phyloP scores from a whole-genome alignment of 441 rosid genomes.

The California macrophylla region DNA sequence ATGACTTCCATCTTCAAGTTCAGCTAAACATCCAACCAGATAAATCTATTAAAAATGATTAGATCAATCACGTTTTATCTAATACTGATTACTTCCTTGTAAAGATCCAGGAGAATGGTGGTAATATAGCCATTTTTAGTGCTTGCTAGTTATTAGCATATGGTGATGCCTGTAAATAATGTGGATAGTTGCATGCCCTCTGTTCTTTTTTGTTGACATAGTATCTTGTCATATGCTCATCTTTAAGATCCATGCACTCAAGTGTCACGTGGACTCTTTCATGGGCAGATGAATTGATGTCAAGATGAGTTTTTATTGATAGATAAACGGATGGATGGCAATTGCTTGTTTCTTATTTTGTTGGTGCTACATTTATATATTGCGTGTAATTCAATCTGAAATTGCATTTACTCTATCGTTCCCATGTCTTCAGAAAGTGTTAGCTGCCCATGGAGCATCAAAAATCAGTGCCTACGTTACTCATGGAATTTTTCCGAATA shows the following conservation, averaged over 20 bases:
- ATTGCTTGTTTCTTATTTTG: neutral
- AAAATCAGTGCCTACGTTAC: conserved; percentile 92
- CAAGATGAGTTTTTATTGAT: neutral
- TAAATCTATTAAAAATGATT: neutral
- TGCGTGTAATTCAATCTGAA: neutral
- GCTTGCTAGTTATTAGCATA: neutral
- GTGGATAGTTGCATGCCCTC: neutral
- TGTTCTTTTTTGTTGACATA: neutral
- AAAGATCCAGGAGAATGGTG: neutral
- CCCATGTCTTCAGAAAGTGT: conserved; percentile 43
- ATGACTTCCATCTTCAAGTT: neutral
- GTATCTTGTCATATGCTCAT: neutral
- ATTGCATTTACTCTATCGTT: neutral
- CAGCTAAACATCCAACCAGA: neutral
- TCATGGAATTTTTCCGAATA: conserved; percentile 85
- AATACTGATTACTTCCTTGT: neutral
- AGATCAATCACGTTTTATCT: neutral
- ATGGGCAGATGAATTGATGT: neutral
- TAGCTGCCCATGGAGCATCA: conserved; percentile 83
- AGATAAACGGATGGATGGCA: neutral
- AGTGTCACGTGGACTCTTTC: neutral
- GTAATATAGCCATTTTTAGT: neutral
- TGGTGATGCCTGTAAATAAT: neutral
- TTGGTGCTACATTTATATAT: neutral
- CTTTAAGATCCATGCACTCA: neutral